Conservation (phyloP, 192 early-diverging fungal genomes). For the Podila clonocystis region DNA sequence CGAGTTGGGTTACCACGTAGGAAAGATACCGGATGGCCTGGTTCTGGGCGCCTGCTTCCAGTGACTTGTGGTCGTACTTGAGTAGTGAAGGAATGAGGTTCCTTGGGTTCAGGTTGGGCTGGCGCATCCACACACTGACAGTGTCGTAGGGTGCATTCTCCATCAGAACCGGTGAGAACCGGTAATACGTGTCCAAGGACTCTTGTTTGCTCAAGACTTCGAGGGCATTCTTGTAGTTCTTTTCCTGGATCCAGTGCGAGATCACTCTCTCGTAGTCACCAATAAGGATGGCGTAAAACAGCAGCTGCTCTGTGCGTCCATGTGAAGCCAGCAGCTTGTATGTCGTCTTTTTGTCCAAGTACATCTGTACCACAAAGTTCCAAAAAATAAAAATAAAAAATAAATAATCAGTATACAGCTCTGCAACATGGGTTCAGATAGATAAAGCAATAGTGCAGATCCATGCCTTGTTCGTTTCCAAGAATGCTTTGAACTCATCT, state of each 20-base stretch:
- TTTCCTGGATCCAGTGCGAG: slow-evolving; percentile 83
- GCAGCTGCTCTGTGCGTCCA: slow-evolving; percentile 81
- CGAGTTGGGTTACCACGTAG: slow-evolving; percentile 79
- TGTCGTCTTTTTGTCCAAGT: slow-evolving; percentile 73
- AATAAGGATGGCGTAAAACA: slow-evolving; percentile 85
- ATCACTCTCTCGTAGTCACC: slow-evolving; percentile 92
- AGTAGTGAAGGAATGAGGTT: slow-evolving; percentile 90
- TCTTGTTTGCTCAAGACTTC: slow-evolving; percentile 84
- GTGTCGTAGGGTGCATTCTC: slow-evolving; percentile 84
- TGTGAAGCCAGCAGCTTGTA: slow-evolving; percentile 89
- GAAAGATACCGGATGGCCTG: slow-evolving; percentile 91
- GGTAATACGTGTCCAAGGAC: slow-evolving; percentile 86
- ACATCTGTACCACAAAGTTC: slow-evolving; percentile 21
- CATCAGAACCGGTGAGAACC: slow-evolving; percentile 88
- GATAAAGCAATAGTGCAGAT: too few relatives aligned
- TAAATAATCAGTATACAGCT: too few relatives aligned
- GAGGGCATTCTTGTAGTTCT: slow-evolving; percentile 79
- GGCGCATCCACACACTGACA: slow-evolving; percentile 88
- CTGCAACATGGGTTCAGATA: too few relatives aligned
- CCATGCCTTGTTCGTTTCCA: slow-evolving; percentile 79
- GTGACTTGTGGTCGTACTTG: slow-evolving; percentile 73
- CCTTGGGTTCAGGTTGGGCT: slow-evolving; percentile 83
- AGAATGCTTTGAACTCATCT: slow-evolving; percentile 77
- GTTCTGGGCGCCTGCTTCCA: slow-evolving; percentile 62
- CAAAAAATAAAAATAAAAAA: slow-evolving; percentile 1